Percentiles rank a stretch among this genome's conserved stretches.
phyloP scores from a whole-genome alignment of 148 eudicot genomes.

The Chenopodium quinoa region DNA sequence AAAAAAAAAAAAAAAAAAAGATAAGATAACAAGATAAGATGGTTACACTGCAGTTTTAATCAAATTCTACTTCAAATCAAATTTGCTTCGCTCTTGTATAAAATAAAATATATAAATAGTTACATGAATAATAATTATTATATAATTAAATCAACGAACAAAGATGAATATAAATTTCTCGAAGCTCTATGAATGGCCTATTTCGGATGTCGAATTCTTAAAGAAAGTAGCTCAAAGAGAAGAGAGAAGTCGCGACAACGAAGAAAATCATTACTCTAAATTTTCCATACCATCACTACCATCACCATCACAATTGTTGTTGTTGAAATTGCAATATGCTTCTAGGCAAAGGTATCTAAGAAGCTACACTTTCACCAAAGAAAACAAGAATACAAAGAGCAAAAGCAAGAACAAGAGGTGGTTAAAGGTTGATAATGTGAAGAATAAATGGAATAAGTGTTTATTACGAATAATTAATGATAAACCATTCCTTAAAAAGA shows the following conservation, averaged over 20 bases:
- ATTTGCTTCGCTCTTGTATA: neutral
- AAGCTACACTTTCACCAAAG: conserved; percentile 25
- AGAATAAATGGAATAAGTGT: neutral
- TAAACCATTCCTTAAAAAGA: neutral
- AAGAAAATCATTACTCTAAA: neutral
- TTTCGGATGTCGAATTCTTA: conserved; percentile 30
- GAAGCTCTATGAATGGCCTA: conserved; percentile 20
- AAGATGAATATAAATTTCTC: neutral
- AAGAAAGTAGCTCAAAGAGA: neutral
- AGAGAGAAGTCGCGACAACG: neutral
- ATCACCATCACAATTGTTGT: neutral
- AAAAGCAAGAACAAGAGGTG: conserved; percentile 18
- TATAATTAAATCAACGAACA: no score
- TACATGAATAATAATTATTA: neutral
- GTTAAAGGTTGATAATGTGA: neutral
- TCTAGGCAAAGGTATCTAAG: conserved; percentile 27
- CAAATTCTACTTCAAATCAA: no score
- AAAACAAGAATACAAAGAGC: neutral
- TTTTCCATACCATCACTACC: neutral
- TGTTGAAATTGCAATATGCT: neutral
- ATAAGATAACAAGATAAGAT: no score
- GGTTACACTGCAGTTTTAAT: no score
- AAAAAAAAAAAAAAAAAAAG: neutral
- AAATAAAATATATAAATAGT: no score
- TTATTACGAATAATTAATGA: neutral